A percentile compares a stretch with the other conserved stretches of the same genome.
Evolutionary conservation across 208 protist genomes (phyloP).

Genomic region (Crithidia fasciculata): DNA sequence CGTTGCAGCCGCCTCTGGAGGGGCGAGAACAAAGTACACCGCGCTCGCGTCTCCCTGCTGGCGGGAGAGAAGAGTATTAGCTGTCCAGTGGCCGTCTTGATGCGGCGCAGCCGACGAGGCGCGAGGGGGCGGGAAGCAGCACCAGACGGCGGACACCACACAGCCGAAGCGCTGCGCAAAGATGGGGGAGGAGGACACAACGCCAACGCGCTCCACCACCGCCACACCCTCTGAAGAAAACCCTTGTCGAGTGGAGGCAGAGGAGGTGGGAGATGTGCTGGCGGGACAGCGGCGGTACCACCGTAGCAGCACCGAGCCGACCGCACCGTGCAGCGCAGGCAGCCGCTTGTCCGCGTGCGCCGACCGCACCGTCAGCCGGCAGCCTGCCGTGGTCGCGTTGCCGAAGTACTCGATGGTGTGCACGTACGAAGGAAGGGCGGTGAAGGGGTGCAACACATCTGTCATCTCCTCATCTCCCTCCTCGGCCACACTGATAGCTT

Average conservation of each 20-base stretch:
- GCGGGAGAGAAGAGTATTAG: neutral
- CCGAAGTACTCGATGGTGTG: conserved; percentile 28
- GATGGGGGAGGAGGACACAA: conserved; percentile 54
- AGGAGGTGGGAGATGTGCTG: too few relatives aligned
- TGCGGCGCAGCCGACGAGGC: neutral
- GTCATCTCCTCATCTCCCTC: neutral
- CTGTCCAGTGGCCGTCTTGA: conserved; percentile 6
- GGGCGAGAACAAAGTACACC: conserved; percentile 22
- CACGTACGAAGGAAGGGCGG: conserved; percentile 11
- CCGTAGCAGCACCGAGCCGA: conserved; percentile 35
- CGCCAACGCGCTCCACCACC: conserved; percentile 42
- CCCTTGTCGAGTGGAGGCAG: too few relatives aligned
- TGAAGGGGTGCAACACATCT: neutral
- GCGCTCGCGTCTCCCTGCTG: neutral
- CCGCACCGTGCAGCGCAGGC: conserved; percentile 25
- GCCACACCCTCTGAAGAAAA: neutral
- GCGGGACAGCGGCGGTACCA: neutral
- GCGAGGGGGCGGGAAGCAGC: conserved; percentile 22
- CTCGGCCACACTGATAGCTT: neutral
- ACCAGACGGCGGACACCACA: conserved; percentile 63
- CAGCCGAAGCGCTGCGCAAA: conserved; percentile 79
- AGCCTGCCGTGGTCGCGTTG: conserved; percentile 43
- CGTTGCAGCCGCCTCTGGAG: conserved; percentile 17
- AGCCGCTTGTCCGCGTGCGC: conserved; percentile 18
- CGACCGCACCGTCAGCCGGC: conserved; percentile 49